Conservation (phyloP, 108 stramenopile genomes). For the Conticribra guillardii region DNA sequence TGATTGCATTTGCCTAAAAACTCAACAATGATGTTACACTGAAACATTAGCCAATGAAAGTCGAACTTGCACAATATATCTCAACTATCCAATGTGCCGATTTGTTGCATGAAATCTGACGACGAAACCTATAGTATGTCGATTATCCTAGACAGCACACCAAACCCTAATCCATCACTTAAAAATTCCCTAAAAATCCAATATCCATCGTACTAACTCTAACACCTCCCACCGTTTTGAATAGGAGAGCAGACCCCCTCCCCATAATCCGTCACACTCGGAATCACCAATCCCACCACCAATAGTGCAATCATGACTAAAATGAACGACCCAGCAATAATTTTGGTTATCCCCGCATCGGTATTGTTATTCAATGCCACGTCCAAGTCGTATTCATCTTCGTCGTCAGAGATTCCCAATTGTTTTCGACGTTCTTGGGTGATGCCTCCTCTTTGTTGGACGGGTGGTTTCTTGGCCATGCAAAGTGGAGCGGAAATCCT, state of each 20-base stretch:
- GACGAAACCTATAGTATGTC: no score
- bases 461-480: not conserved
- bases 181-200: not conserved
- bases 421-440: slow-evolving; percentile 61
- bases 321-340: slow-evolving; percentile 88
- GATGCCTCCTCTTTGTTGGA: slow-evolving; percentile 28
- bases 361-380: slow-evolving; percentile 76
- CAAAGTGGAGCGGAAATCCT: not conserved
- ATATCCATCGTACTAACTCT: slow-evolving; percentile 1
- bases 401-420: slow-evolving; percentile 82
- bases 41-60: no score
- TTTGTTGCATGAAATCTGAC: no score
- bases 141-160: no score
- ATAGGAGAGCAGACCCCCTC: slow-evolving; percentile 88
- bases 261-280: slow-evolving; percentile 69
- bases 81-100: no score
- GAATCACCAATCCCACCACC: slow-evolving; percentile 77
- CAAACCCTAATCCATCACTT: not conserved
- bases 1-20: no score
- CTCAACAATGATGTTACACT: no score
- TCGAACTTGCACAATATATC: no score
- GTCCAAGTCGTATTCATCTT: slow-evolving; percentile 87
- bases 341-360: slow-evolving; percentile 83
- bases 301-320: slow-evolving; percentile 71
- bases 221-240: slow-evolving; percentile 79